phyloP scores from a whole-genome alignment of 257 asterid species.

The Catharanthus roseus region DNA sequence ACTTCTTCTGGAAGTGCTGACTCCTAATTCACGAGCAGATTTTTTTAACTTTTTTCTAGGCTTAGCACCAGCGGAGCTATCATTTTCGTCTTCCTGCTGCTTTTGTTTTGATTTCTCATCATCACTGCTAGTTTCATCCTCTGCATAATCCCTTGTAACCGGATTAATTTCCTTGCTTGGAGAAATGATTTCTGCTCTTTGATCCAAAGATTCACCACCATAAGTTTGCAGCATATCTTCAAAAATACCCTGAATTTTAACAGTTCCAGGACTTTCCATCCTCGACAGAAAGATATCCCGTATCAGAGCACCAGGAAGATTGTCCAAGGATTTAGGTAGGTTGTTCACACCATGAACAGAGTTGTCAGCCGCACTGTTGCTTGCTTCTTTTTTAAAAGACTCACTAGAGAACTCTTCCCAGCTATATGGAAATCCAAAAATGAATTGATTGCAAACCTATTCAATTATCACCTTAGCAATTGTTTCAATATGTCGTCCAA shows the following conservation, averaged over 20 bases:
- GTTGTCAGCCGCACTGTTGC: too few species aligned
- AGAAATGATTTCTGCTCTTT: conserved; percentile 10
- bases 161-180: conserved; percentile 4
- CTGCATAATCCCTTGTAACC: conserved; percentile 4
- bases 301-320: conserved; percentile 22
- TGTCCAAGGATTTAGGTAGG: conserved; percentile 12
- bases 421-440: conserved; percentile 62
- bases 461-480: conserved; percentile 12
- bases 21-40: background rate
- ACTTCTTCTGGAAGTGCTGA: conserved; percentile 37
- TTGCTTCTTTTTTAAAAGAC: conserved; percentile 32
- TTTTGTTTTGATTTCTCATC: background rate
- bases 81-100: conserved; percentile 4
- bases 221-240: conserved; percentile 23
- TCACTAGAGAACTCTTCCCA: conserved; percentile 58
- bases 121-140: conserved; percentile 10
- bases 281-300: conserved; percentile 28
- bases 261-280: conserved; percentile 18
- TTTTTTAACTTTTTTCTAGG: background rate
- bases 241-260: conserved; percentile 18
- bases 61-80: background rate
- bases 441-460: conserved; percentile 52
- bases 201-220: conserved; percentile 10
- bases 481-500: background rate
- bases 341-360: too few species aligned